Conservation (phyloP, 176 grass and related monocot species). For the Lolium perenne region DNA sequence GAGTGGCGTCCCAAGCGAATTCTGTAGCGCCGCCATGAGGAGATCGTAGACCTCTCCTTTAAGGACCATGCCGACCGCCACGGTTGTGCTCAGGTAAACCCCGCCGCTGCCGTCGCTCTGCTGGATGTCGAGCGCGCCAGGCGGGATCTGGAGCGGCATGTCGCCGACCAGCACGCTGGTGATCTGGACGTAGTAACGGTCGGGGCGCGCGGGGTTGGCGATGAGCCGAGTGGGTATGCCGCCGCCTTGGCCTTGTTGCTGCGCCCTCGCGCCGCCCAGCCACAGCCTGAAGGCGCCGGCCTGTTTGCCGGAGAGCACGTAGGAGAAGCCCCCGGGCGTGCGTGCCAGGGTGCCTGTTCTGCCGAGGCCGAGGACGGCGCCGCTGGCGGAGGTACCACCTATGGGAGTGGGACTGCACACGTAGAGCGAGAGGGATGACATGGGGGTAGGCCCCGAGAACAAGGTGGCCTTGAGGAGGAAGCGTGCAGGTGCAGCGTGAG, state of each 20-base stretch:
- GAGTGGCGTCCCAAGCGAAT: not conserved
- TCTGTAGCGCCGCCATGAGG: not conserved
- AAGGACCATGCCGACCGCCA: not conserved
- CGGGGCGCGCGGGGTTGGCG: not conserved
- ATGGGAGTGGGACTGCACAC: no score
- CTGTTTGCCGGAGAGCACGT: not conserved
- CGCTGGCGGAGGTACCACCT: no score
- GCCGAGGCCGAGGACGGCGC: not conserved
- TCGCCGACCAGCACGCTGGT: not conserved
- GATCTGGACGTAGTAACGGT: not conserved
- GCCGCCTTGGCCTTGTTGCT: not conserved
- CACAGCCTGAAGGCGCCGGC: not conserved
- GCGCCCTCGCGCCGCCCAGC: not conserved
- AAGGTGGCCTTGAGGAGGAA: no score
- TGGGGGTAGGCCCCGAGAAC: no score
- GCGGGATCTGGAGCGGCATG: not conserved
- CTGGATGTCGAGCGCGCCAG: not conserved
- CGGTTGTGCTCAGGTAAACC: not conserved
- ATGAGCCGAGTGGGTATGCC: not conserved
- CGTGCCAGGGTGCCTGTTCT: not conserved
- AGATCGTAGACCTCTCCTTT: not conserved
- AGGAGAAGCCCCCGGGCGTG: not conserved
- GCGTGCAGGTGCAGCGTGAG: no score
- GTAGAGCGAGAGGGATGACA: no score
- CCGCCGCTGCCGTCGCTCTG: not conserved